Conservation (phyloP, 1,284 basidiomycete genomes). For the Puccinia triticina region DNA sequence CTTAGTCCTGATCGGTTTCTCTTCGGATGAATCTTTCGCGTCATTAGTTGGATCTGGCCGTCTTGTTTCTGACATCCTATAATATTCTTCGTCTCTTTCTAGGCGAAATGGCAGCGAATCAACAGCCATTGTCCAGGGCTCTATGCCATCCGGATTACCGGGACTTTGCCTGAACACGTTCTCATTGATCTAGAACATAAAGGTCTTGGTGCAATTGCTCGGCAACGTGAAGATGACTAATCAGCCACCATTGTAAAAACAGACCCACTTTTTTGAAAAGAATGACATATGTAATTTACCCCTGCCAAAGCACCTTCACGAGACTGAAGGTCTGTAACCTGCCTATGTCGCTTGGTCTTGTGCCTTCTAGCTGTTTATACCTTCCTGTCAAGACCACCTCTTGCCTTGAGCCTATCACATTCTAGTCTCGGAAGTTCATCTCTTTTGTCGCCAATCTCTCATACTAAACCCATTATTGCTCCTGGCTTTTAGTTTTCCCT, state of each 20-base stretch:
- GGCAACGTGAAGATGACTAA: constrained; percentile 45
- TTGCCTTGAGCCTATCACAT: no score
- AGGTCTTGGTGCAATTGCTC: constrained; percentile 23
- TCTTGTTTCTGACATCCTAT: not conserved
- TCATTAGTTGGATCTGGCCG: not conserved
- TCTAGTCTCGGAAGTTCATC: no score
- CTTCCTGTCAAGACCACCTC: no score
- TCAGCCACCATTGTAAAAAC: not conserved
- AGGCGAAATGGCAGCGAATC: constrained; percentile 51
- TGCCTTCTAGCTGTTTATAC: no score
- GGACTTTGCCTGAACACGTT: constrained; percentile 41
- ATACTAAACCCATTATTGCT: no score
- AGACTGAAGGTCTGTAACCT: no score
- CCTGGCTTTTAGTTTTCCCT: no score
- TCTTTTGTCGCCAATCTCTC: no score
- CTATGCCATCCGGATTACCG: constrained; percentile 45
- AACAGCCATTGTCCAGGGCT: constrained; percentile 41
- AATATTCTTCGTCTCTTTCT: not conserved
- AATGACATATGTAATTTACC: no score
- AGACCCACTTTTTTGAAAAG: not conserved
- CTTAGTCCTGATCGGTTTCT: not conserved
- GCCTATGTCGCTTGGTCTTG: no score
- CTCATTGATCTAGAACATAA: constrained; percentile 25
- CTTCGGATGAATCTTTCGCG: not conserved
- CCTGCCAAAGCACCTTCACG: no score